phyloP scores from a whole-genome alignment of 805 yeast genomes.

The Torulaspora maleeae region DNA sequence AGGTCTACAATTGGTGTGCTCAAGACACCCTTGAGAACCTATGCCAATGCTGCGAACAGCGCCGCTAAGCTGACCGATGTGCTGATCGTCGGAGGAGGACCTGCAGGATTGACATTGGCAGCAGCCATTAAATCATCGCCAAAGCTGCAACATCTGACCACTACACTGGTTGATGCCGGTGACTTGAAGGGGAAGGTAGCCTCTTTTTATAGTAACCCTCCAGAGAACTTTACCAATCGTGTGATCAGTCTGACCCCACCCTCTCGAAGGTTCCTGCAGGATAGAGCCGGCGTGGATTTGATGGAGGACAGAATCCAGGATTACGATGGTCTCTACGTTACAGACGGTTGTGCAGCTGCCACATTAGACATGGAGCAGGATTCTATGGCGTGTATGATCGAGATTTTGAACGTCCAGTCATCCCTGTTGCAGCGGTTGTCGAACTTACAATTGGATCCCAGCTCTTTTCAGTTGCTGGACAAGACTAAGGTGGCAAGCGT shows the following conservation, averaged over 20 bases:
- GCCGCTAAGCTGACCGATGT: slow-evolving; percentile 50
- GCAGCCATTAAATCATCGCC: slow-evolving; percentile 73
- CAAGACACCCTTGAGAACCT: slow-evolving; percentile 7
- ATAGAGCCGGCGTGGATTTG: slow-evolving; percentile 72
- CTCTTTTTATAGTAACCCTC: slow-evolving; percentile 37
- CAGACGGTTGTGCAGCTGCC: slow-evolving; percentile 75
- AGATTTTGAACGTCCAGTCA: slow-evolving; percentile 77
- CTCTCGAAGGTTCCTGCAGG: slow-evolving; percentile 58
- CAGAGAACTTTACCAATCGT: slow-evolving; percentile 62
- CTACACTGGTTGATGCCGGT: slow-evolving; percentile 72
- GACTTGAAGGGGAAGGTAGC: slow-evolving; percentile 49
- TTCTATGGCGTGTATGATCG: slow-evolving; percentile 77
- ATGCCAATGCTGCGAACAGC: slow-evolving; percentile 14
- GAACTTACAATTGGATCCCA: slow-evolving; percentile 36
- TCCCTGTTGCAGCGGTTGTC: slow-evolving; percentile 54
- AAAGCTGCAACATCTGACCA: slow-evolving; percentile 50
- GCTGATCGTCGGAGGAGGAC: slow-evolving; percentile 93
- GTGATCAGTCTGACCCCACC: slow-evolving; percentile 84
- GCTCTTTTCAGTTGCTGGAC: slow-evolving; percentile 48
- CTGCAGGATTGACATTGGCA: slow-evolving; percentile 87
- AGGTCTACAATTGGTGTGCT: not conserved
- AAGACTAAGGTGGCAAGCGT: slow-evolving; percentile 64
- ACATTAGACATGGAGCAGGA: slow-evolving; percentile 63
- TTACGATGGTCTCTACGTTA: slow-evolving; percentile 77
- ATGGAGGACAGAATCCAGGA: slow-evolving; percentile 69